Evolutionary conservation across 768 basidiomycete genomes (phyloP), one percentile per base, ranked within the genome.

Genomic region (Mycena capillaripes): DNA sequence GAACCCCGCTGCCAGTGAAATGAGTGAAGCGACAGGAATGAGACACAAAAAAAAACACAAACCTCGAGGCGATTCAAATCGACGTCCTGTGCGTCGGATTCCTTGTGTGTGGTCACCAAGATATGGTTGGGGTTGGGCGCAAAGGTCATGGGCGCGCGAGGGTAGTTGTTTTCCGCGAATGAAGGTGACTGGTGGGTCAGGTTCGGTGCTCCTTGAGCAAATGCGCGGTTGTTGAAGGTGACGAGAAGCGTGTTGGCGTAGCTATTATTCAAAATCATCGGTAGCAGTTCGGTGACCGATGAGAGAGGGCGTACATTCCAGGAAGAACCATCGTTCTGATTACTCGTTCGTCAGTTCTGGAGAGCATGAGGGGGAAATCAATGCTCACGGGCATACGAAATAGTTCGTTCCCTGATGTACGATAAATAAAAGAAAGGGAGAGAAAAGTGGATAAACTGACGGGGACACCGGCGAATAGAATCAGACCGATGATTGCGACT

Each of bases 171-270:
- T n/a, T 73, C 72, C 1, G 57, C 29, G 62, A 53, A 73, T 6
- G 71, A 73, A 1, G 53, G 62, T 11, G 53, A 25, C 34, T 59
- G 66, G 3, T 69, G 72, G 1, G 67, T 40, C 30, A 57, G 19
- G 8, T 53, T 64, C 10, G 10, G 19, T 0, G 38, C 67, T 27
- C 38, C 48, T 10, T 32, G 11, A 5, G 25, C 40, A 27, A 69
- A 65, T 46, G 72, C 72, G 36, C 72, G 72, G 40, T 73, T 73
- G 57, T 73, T 73, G 38, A 73, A 69, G 3, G 72, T 73, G 8
- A 73, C 63, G 19, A 73, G 66, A 14, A 73, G 72, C 4, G 72
- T 73, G 40, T 73, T 73, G 56, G 72, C 72, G 46, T 71, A 71
- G 48, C 60, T 72, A 30, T 14, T 6, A 10, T 30, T 30, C 2